A percentile compares a stretch with the other conserved stretches of the same genome.
Evolutionary conservation across 805 yeast genomes (phyloP).

Genomic region (Sungouiella thailandica): DNA sequence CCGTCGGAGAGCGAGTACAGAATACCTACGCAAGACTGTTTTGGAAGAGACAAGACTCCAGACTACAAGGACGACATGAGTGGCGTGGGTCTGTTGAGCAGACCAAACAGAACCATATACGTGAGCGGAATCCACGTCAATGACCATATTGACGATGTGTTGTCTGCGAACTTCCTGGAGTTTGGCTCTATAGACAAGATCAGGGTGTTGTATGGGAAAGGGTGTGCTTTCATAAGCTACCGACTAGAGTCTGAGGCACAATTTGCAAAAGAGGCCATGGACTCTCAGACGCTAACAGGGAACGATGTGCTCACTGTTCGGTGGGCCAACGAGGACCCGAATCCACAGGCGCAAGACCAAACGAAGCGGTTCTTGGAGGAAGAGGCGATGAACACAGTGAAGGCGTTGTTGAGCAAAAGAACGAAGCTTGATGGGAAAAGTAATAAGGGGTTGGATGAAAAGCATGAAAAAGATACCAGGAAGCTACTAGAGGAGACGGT

Average conservation of each 20-base stretch:
- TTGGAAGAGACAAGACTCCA: conserved; percentile 83
- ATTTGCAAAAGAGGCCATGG: conserved; percentile 94
- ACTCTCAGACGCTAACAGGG: conserved; percentile 62
- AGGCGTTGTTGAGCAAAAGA: conserved; percentile 28
- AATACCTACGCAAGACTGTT: conserved; percentile 74
- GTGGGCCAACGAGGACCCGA: conserved; percentile 92
- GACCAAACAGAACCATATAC: conserved; percentile 68
- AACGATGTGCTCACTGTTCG: conserved; percentile 64
- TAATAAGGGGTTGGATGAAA: too few relatives aligned
- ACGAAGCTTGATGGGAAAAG: background rate
- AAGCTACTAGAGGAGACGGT: background rate
- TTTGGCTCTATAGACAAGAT: conserved; percentile 74
- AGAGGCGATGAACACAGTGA: conserved; percentile 50
- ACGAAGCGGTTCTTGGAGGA: conserved; percentile 48
- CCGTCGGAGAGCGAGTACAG: conserved; percentile 58
- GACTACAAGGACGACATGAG: conserved; percentile 89
- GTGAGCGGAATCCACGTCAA: conserved; percentile 55
- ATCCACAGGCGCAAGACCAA: conserved; percentile 55
- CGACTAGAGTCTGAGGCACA: conserved; percentile 72
- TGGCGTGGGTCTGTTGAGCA: conserved; percentile 80
- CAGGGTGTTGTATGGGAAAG: conserved; percentile 53
- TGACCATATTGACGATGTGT: conserved; percentile 29
- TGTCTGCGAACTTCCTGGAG: conserved; percentile 51
- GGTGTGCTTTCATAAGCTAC: conserved; percentile 77
- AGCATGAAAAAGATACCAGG: too few relatives aligned